Evolutionary conservation across 2,329 filamentous ascomycete genomes (phyloP).

Genomic region (Diaporthe capsici): DNA sequence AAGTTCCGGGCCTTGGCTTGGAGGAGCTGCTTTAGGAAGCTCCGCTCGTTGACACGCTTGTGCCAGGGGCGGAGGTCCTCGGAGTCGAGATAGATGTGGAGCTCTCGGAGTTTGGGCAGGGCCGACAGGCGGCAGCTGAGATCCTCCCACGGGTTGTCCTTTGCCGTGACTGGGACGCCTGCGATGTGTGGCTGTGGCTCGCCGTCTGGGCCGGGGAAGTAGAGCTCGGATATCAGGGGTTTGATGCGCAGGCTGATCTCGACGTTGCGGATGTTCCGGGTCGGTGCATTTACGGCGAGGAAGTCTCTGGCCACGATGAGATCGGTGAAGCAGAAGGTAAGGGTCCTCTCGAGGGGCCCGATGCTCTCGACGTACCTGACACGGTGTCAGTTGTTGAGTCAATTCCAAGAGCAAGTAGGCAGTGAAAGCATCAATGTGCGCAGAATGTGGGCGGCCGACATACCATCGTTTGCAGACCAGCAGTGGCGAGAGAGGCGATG

Average conservation of each 20-base stretch:
- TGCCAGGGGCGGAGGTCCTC: slow-evolving; percentile 50
- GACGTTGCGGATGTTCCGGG: slow-evolving; percentile 43
- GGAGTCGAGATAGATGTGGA: slow-evolving; percentile 49
- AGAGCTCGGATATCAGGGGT: slow-evolving; percentile 48
- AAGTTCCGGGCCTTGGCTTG: slow-evolving; percentile 43
- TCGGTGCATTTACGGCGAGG: slow-evolving; percentile 42
- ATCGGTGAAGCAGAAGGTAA: slow-evolving; percentile 51
- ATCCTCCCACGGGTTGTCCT: slow-evolving; percentile 48
- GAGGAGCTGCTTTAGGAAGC: slow-evolving; percentile 46
- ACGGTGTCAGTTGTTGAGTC: neutral
- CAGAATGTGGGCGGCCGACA: neutral
- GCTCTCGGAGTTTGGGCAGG: slow-evolving; percentile 43
- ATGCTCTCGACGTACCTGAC: slow-evolving; percentile 48
- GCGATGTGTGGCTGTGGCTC: slow-evolving; percentile 39
- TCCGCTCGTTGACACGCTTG: slow-evolving; percentile 48
- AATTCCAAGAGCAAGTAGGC: neutral
- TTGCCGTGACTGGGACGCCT: slow-evolving; percentile 40
- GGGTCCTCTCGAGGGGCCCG: slow-evolving; percentile 44
- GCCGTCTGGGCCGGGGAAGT: slow-evolving; percentile 43
- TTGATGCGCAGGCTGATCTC: slow-evolving; percentile 47
- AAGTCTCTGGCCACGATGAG: slow-evolving; percentile 45
- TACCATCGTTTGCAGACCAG: slow-evolving; percentile 49
- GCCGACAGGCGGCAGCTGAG: slow-evolving; percentile 45
- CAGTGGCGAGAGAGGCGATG: slow-evolving; percentile 43
- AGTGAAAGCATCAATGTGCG: neutral